Percentiles rank a stretch among this genome's conserved stretches.
Conservation (phyloP, 306 rosid species). For the Macrotyloma uniflorum region DNA sequence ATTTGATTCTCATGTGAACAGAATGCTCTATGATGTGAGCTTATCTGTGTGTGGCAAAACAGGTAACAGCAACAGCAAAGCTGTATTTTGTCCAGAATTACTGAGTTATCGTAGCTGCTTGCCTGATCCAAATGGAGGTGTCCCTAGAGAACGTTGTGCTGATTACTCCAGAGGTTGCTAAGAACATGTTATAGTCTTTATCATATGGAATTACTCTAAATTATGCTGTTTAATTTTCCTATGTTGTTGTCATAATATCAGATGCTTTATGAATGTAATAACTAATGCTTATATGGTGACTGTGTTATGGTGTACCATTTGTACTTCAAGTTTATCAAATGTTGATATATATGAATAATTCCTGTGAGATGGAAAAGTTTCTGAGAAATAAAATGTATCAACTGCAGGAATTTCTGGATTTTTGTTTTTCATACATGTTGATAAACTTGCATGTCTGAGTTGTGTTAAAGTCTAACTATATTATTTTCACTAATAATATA, state of each 20-base stretch:
- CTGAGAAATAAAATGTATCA: background rate
- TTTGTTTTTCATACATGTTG: background rate
- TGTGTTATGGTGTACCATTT: background rate
- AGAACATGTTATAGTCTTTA: background rate
- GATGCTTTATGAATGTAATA: background rate
- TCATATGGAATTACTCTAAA: background rate
- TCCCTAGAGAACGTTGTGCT: constrained; percentile 2
- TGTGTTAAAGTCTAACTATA: too few species aligned
- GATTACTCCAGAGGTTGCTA: constrained; percentile 25
- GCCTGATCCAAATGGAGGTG: constrained; percentile 15
- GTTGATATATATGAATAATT: background rate
- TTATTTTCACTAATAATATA: too few species aligned
- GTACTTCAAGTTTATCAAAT: background rate
- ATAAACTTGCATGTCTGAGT: background rate
- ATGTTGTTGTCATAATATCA: background rate
- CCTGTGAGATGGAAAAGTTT: background rate
- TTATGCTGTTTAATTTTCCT: background rate
- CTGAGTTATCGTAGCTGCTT: constrained; percentile 32
- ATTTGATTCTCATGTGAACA: constrained; percentile 22
- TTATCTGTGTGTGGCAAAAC: background rate
- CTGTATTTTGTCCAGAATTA: constrained; percentile 8
- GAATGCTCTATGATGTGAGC: constrained; percentile 35
- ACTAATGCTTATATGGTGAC: background rate
- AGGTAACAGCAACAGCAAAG: constrained; percentile 1
- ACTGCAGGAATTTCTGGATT: background rate